Evolutionary conservation across 495 filamentous ascomycete species (phyloP).

Genomic region (Hypoxylon subgilvum): DNA sequence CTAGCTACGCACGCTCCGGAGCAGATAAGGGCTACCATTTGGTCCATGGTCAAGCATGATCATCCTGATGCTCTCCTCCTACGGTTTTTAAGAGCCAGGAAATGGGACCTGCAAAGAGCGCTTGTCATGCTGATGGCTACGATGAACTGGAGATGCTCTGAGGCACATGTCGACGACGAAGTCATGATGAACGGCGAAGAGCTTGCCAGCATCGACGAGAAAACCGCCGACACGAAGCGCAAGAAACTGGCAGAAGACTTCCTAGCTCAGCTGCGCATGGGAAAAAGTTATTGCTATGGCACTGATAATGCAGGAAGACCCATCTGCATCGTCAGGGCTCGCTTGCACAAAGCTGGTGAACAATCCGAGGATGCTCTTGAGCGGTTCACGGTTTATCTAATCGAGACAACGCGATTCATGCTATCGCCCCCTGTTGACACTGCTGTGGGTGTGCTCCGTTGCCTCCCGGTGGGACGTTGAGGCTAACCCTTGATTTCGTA

Average conservation of each 20-base stretch:
- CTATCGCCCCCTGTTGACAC: constrained; percentile 83
- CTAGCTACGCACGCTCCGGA: constrained; percentile 77
- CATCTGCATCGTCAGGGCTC: constrained; percentile 83
- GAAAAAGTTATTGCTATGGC: constrained; percentile 95
- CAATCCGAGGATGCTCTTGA: constrained; percentile 82
- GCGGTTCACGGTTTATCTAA: constrained; percentile 88
- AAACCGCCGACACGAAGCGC: constrained; percentile 61
- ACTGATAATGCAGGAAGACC: constrained; percentile 83
- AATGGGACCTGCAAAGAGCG: constrained; percentile 94
- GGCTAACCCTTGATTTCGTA: constrained; percentile 60
- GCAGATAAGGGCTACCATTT: constrained; percentile 80
- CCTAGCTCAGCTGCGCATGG: constrained; percentile 79
- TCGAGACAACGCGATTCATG: constrained; percentile 89
- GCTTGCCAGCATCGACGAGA: constrained; percentile 63
- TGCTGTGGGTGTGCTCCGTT: constrained; percentile 67
- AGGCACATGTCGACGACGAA: constrained; percentile 85
- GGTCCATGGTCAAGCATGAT: constrained; percentile 96
- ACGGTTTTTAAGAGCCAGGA: constrained; percentile 88
- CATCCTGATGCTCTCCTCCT: constrained; percentile 87
- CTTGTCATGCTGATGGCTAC: constrained; percentile 93
- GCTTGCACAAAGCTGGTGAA: constrained; percentile 79
- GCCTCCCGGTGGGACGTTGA: background rate
- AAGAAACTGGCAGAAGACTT: constrained; percentile 79
- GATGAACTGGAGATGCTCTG: constrained; percentile 84
- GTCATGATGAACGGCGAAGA: constrained; percentile 82